phyloP scores from a whole-genome alignment of 352 stramenopile genomes.

The Globisporangium ultimum region DNA sequence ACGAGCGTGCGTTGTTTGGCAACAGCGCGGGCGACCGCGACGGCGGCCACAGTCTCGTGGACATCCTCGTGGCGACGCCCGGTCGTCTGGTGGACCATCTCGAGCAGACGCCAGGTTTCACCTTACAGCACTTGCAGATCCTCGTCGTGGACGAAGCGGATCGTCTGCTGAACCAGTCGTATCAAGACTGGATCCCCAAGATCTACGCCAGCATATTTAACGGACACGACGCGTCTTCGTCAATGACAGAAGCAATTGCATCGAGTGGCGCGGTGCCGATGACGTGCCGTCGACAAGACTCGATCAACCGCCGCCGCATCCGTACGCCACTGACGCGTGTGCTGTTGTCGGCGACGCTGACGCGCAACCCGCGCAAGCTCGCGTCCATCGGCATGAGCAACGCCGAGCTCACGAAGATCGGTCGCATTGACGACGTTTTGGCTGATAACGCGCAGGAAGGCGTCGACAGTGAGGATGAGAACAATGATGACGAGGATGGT shows the following conservation, averaged over 20 bases:
- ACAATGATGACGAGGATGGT: conserved; percentile 20
- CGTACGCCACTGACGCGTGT: conserved; percentile 91
- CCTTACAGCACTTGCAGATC: conserved; percentile 95
- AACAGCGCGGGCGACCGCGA: conserved; percentile 15
- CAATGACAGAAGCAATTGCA: conserved; percentile 22
- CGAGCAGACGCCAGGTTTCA: conserved; percentile 96
- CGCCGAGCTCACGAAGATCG: conserved; percentile 92
- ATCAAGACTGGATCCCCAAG: conserved; percentile 96
- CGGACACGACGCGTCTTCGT: conserved; percentile 35
- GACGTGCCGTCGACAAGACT: conserved; percentile 70
- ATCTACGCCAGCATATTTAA: conserved; percentile 87
- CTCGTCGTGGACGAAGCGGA: conserved; percentile 98
- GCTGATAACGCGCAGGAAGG: conserved; percentile 63
- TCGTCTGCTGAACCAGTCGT: conserved; percentile 95
- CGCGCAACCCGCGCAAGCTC: conserved; percentile 95
- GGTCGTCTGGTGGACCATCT: conserved; percentile 96
- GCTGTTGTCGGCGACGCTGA: conserved; percentile 97
- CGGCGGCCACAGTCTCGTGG: conserved; percentile 82
- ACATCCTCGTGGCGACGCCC: conserved; percentile 97
- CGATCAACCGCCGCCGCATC: conserved; percentile 76
- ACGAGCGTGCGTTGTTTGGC: conserved; percentile 30
- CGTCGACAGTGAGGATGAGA: conserved; percentile 27
- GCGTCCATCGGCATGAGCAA: conserved; percentile 93
- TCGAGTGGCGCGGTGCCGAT: conserved; percentile 16
- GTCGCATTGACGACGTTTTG: conserved; percentile 53